phyloP scores from a whole-genome alignment of 176 grass and related monocot genomes.

The Raddia guianensis region DNA sequence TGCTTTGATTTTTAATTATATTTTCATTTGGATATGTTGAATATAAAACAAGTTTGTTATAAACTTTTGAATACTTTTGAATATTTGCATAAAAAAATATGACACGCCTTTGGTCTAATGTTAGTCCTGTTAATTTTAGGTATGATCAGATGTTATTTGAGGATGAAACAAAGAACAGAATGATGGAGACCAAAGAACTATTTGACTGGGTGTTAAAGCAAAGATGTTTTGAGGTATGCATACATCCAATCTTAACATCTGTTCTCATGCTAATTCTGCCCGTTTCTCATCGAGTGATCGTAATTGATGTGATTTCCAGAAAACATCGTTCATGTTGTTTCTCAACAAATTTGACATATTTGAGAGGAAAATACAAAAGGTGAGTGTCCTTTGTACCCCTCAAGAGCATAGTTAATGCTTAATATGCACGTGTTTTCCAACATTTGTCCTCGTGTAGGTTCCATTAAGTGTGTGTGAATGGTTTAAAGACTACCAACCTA shows the following conservation, averaged over 20 bases:
- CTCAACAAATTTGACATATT: constrained; percentile 99
- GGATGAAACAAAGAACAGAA: constrained; percentile 87
- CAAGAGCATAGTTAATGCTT: constrained; percentile 5
- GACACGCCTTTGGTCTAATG: background rate
- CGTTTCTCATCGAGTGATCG: background rate
- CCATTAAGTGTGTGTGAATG: constrained; percentile 89
- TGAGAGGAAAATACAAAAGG: constrained; percentile 95
- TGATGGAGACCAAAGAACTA: constrained; percentile 96
- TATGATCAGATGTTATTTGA: constrained; percentile 96
- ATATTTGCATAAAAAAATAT: background rate
- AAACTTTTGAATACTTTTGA: background rate
- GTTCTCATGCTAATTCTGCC: constrained; percentile 8
- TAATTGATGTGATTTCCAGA: constrained; percentile 56
- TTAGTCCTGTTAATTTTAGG: constrained; percentile 36
- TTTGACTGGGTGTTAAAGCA: constrained; percentile 97
- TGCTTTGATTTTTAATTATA: background rate
- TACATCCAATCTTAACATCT: background rate
- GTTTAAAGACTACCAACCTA: constrained; percentile 93
- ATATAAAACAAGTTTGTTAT: background rate
- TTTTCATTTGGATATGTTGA: background rate
- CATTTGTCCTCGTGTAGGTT: constrained; percentile 49
- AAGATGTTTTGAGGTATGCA: constrained; percentile 85
- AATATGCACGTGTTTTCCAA: background rate
- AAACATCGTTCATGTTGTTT: constrained; percentile 97
- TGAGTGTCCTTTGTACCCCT: constrained; percentile 16